Evolutionary conservation across 495 filamentous ascomycete species (phyloP), one percentile per base, ranked within the genome.

Genomic region (Chaetomidium leptoderma): DNA sequence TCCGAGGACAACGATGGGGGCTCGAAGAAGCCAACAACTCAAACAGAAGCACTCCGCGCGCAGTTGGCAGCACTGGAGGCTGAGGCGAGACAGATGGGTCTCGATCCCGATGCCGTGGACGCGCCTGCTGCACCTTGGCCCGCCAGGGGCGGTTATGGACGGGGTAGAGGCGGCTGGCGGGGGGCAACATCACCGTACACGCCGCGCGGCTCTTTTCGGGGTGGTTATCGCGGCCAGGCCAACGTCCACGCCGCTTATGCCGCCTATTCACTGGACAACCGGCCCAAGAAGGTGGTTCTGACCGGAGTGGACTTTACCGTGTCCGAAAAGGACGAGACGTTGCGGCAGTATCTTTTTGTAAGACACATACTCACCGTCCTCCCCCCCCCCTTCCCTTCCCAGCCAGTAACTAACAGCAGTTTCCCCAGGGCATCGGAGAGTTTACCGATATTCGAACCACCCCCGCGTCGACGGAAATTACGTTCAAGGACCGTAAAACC

Each of bases 271-370:
- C 76, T 98, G 26, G 93, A 98, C 65, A 95, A 95, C 64, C 80
- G 93, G 26, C 87, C 93, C 2, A 90, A 85, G 72, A 84, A 79
- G 53, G 80, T 98, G 13, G 79, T 81, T 5, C 76, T 98, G 23
- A 78, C 83, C 21, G 89, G 87, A 9, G 78, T 87, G 19, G 83
- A 89, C 55, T 80, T 87, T 46, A 81, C 84, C 30, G 70, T 71
- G 51, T 72, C 80, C 1, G 84, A 85, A 56, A 86, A 83, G 69
- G 91, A 97, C 59, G 93, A 97, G 67, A 85, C 83, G 3, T 77
- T 98, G 59, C 76, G 91, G 50, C 86, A 93, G 64, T 89, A 91
- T 69, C 79, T 97, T 47, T 84, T 96, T 66, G 91, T 96, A 79
- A 79, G 88, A n/a, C n/a, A n/a, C 59, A 35, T 32, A 24, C 43